Evolutionary conservation across 1,284 basidiomycete genomes (phyloP).

Genomic region (Heterobasidion occidentale): DNA sequence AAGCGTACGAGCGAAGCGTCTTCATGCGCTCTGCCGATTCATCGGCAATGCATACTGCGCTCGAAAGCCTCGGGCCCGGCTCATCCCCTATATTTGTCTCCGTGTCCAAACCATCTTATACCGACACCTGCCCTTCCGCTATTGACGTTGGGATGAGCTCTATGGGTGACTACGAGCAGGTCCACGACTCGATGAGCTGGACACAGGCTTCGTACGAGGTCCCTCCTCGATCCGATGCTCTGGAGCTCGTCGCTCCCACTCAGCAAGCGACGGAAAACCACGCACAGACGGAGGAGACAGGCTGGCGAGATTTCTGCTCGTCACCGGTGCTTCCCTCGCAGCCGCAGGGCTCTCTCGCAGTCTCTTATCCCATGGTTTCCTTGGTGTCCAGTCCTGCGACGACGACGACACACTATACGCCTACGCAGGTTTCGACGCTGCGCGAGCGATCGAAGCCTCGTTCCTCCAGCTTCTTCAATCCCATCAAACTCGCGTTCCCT

Average conservation of each 20-base stretch:
- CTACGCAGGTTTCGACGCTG: constrained; percentile 11
- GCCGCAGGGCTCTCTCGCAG: constrained; percentile 1
- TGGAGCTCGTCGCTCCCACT: constrained; percentile 8
- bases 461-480: constrained; percentile 32
- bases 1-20: constrained; percentile 40
- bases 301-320: constrained; percentile 8
- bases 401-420: constrained; percentile 16
- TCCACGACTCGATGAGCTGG: constrained; percentile 11
- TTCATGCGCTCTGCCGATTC: constrained; percentile 45
- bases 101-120: constrained; percentile 30
- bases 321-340: constrained; percentile 5
- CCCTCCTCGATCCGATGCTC: constrained; percentile 3
- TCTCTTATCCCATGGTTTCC: constrained; percentile 13
- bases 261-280: constrained; percentile 4
- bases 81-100: constrained; percentile 38
- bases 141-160: constrained; percentile 23
- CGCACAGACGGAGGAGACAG: neutral
- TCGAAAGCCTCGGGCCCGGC: constrained; percentile 38
- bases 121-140: constrained; percentile 28
- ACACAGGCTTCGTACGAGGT: constrained; percentile 9
- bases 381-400: constrained; percentile 14
- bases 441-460: constrained; percentile 21
- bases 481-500: constrained; percentile 32
- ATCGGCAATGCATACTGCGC: constrained; percentile 65
- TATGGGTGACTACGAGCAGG: constrained; percentile 8